Evolutionary conservation across 176 grass and related monocot species (phyloP), one percentile per base, ranked within the genome.

Genomic region (barley (Hordeum vulgare)): DNA sequence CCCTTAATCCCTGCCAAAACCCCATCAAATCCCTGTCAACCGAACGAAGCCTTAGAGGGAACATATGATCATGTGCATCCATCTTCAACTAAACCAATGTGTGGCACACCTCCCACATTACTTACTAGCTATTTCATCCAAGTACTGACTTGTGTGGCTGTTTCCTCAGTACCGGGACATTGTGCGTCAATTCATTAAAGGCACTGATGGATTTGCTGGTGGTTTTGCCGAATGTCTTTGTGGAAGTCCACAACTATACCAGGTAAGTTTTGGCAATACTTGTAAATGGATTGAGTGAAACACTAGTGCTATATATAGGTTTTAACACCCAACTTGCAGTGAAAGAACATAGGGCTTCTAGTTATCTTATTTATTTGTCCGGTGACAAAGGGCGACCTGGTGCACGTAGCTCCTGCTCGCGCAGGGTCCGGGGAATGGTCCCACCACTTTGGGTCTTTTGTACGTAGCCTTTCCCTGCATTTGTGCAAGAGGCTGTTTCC

Each of bases 121-220:
- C 67, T 35, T 21, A 47, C 11, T 65, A 82, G 10, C 31, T 47
- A 20, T 82, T 42, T 77, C 58, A 78, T 81, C 33, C 59, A 56
- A 31, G 68, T 60, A 49, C 82, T 85, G 51, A 89, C 40, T 44
- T 79, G 14, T 78, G 47, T 81, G 60, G 14, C 85, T 84, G 27
- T 72, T 86, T 86, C 39, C n/a, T 64, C 87, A 98, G 96, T 98
- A 95, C 86, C 93, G 93, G 44, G 96, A 98, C 74, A 89, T 79
- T 61, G 93, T 95, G 57, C 90, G 96, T 47, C 96, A 98, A 66
- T 98, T 98, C 62, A 95, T 98, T 69, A 98, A 98, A 90, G 96
- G 96, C 33, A 98, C 96, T 9, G 86, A 98, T 83, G 93, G 96
- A 61, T 95, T 94, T 93, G 66, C 96, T 89, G 93, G 93, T 90